These are phyloP conservation scores for Fusarium graminum DNA, from an alignment of 2,329 filamentous ascomycete species.

Conservation along the genomic window DNA sequence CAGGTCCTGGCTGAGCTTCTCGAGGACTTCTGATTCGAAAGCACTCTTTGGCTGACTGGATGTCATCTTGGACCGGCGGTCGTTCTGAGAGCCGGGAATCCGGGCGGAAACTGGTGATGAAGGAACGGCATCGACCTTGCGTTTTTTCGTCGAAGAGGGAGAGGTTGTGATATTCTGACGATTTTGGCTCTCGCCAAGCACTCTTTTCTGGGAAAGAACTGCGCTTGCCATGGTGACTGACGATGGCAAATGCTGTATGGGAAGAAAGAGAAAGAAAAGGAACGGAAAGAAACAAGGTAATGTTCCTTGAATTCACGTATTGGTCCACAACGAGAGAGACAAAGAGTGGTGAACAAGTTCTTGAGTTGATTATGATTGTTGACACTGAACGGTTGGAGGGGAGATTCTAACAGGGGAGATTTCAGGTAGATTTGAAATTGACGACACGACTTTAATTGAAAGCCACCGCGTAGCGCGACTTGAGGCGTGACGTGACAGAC, in stretches of 20 bases:
- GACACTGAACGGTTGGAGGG: conserved; percentile 31
- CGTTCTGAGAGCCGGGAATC: conserved; percentile 73
- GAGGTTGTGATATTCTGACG: conserved; percentile 72
- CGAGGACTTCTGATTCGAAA: conserved; percentile 93
- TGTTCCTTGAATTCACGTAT: conserved; percentile 7
- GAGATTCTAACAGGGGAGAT: conserved; percentile 33
- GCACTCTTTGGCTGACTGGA: conserved; percentile 88
- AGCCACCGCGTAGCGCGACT: conserved; percentile 52
- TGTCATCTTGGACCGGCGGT: conserved; percentile 69
- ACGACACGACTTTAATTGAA: conserved; percentile 51
- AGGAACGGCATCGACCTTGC: conserved; percentile 77
- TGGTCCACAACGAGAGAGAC: conserved; percentile 31
- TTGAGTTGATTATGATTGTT: conserved; percentile 37
- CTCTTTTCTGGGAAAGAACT: conserved; percentile 77
- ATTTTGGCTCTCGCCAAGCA: conserved; percentile 76
- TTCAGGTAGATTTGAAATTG: conserved; percentile 33
- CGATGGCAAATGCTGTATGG: conserved; percentile 28
- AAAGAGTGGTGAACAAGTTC: conserved; percentile 15
- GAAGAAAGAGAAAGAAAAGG: conserved; percentile 12
- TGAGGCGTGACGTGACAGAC: conserved; percentile 55
- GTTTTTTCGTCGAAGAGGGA: conserved; percentile 77
- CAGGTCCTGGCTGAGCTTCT: conserved; percentile 96
- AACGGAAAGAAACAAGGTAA: conserved; percentile 1
- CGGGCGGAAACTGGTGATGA: conserved; percentile 67
- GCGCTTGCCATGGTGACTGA: conserved; percentile 61